Evolutionary conservation across 176 grass and related monocot species (phyloP).

Genomic region (Avena eriantha): DNA sequence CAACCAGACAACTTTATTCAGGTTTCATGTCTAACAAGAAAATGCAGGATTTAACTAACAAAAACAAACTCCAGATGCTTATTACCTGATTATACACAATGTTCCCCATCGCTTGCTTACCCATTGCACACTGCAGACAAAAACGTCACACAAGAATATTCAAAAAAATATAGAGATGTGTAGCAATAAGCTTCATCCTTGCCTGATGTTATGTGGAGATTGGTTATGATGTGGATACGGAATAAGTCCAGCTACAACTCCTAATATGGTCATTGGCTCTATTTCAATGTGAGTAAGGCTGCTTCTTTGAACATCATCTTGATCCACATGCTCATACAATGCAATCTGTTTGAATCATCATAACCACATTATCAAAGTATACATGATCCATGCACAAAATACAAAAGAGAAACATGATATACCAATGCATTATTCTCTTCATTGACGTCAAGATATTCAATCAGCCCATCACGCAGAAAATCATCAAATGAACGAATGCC

Average conservation of each 20-base stretch:
- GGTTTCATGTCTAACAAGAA: conserved; percentile 16
- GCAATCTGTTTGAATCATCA: conserved; percentile 76
- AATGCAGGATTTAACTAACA: neutral
- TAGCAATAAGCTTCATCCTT: conserved; percentile 36
- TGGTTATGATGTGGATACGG: conserved; percentile 99
- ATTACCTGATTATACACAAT: conserved; percentile 95
- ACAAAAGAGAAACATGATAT: conserved; percentile 26
- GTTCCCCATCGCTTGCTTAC: conserved; percentile 99
- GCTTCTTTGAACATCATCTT: conserved; percentile 74
- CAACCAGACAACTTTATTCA: conserved; percentile 2
- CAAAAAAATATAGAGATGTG: neutral
- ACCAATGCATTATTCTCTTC: conserved; percentile 99
- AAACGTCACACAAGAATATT: conserved; percentile 31
- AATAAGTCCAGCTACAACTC: conserved; percentile 91
- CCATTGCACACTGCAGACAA: conserved; percentile 90
- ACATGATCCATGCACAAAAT: conserved; percentile 35
- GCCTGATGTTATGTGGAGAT: conserved; percentile 97
- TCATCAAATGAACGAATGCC: conserved; percentile 90
- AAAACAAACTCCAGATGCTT: conserved; percentile 32
- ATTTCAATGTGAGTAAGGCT: conserved; percentile 94
- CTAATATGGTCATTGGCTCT: conserved; percentile 88
- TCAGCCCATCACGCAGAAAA: conserved; percentile 92
- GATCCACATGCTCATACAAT: conserved; percentile 81
- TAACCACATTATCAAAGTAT: conserved; percentile 31
- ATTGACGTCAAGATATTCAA: conserved; percentile 98